Evolutionary conservation across 208 protist genomes (phyloP).

Genomic region (Entamoeba histolytica): DNA sequence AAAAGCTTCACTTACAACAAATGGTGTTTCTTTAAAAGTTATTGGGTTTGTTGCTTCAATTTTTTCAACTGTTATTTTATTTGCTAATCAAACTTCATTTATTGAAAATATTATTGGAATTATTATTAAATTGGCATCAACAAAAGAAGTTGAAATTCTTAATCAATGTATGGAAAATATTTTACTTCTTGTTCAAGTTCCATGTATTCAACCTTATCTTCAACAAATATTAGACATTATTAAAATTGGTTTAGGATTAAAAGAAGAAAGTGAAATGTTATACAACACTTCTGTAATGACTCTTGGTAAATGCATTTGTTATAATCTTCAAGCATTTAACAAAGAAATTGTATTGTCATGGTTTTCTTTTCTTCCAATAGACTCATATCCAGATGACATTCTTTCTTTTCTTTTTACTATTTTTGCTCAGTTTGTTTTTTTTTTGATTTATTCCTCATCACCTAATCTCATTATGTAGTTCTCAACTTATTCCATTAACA

Average conservation of each 20-base stretch:
- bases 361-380: not conserved
- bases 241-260: not conserved
- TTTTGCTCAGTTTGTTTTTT: not conserved
- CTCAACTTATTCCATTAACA: not conserved
- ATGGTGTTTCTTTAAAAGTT: not conserved
- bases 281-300: not conserved
- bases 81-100: not conserved
- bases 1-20: not conserved
- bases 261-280: not conserved
- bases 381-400: not conserved
- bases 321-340: not conserved
- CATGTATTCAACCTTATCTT: not conserved
- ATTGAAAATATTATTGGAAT: not conserved
- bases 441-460: not conserved
- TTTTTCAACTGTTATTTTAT: not conserved
- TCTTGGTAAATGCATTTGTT: not conserved
- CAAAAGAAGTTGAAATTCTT: not conserved
- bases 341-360: not conserved
- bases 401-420: not conserved
- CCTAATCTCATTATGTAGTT: not conserved
- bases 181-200: not conserved
- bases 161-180: not conserved
- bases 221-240: not conserved
- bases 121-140: not conserved
- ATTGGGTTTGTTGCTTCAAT: not conserved